phyloP scores from a whole-genome alignment of 2,329 filamentous ascomycete species.

The Nemania abortiva region DNA sequence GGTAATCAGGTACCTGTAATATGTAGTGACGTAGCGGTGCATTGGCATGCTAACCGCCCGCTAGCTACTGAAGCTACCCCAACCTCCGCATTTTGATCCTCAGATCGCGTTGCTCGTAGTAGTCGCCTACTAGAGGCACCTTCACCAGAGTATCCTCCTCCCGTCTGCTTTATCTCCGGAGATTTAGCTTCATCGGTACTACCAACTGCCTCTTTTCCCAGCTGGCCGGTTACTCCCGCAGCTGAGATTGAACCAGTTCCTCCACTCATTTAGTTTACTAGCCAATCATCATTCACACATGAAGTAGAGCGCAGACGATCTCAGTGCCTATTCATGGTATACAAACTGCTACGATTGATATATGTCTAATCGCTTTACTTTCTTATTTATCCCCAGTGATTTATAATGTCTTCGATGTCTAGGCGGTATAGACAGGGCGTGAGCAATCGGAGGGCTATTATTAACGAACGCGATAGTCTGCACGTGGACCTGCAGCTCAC shows the following conservation, averaged over 20 bases:
- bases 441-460: constrained; percentile 37
- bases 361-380: no score
- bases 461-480: constrained; percentile 39
- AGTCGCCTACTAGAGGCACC: not conserved
- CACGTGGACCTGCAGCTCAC: constrained; percentile 43
- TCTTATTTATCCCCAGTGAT: not conserved
- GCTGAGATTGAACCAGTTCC: not conserved
- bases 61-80: not conserved
- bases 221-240: not conserved
- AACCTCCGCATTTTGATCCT: constrained; percentile 14
- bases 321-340: not conserved
- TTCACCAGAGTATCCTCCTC: not conserved
- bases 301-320: not conserved
- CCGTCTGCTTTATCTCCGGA: not conserved
- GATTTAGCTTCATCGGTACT: no score
- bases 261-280: not conserved
- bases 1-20: no score
- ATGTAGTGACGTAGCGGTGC: not conserved
- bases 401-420: constrained; percentile 20
- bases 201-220: no score
- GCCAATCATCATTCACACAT: not conserved
- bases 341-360: not conserved
- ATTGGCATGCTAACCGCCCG: no score
- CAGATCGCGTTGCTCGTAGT: no score
- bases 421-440: not conserved